Evolutionary conservation across 2,329 filamentous ascomycete species (phyloP).

Genomic region (Fusarium pilosicola): DNA sequence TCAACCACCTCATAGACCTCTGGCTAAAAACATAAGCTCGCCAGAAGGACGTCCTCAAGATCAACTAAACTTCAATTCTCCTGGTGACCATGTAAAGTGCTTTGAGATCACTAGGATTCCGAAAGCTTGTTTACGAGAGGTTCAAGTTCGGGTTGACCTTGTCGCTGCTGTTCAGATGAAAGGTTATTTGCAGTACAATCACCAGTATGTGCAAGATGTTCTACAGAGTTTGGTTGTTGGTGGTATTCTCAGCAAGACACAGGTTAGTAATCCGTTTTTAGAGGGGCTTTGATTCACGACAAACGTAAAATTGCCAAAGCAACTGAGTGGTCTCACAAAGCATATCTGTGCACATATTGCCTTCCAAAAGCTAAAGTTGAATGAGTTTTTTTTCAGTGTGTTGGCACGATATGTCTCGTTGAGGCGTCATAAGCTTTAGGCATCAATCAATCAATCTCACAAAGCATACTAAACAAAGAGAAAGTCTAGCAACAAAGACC

Average conservation of each 20-base stretch:
- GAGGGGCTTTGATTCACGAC: too few relatives aligned
- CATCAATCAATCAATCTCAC: too few relatives aligned
- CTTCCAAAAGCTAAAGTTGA: too few relatives aligned
- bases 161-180: neutral
- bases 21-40: neutral
- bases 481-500: neutral
- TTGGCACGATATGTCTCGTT: too few relatives aligned
- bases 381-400: too few relatives aligned
- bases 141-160: neutral
- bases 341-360: too few relatives aligned
- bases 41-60: neutral
- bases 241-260: neutral
- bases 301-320: too few relatives aligned
- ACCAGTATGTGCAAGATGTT: neutral
- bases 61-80: neutral
- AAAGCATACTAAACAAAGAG: neutral
- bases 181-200: neutral
- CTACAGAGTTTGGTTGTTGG: neutral
- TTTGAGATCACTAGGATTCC: neutral
- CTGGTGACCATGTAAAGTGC: neutral
- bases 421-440: too few relatives aligned
- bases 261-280: neutral
- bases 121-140: neutral
- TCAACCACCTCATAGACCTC: neutral
- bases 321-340: too few relatives aligned